Evolutionary conservation across 305 asterid genomes (phyloP).

Genomic region (Rubia tinctorum): DNA sequence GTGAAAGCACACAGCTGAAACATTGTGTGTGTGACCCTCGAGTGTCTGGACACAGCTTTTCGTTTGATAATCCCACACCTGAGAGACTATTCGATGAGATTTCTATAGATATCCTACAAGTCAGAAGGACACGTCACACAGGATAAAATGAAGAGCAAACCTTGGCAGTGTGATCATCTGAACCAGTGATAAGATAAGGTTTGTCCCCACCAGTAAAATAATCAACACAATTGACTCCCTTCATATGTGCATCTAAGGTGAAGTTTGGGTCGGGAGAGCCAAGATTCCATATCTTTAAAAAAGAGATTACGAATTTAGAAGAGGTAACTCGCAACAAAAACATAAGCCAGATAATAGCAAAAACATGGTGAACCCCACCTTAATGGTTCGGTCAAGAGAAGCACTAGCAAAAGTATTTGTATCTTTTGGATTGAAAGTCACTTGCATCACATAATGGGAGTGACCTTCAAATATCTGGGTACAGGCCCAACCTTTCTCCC

Average conservation of each 20-base stretch:
- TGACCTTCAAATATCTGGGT: conserved; percentile 99
- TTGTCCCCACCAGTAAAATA: conserved; percentile 98
- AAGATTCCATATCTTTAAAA: conserved; percentile 86
- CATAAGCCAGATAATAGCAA: background rate
- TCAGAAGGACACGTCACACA: conserved; percentile 12
- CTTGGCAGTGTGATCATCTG: conserved; percentile 99
- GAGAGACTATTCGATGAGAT: conserved; percentile 22
- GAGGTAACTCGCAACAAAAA: background rate
- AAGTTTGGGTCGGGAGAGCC: conserved; percentile 99
- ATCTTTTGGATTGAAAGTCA: conserved; percentile 95
- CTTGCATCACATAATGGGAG: conserved; percentile 99
- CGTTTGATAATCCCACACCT: conserved; percentile 99
- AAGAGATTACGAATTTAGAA: conserved; percentile 14
- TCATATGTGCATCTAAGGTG: conserved; percentile 92
- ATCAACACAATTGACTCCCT: conserved; percentile 98
- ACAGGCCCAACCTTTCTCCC: conserved; percentile 99
- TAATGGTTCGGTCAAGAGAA: conserved; percentile 94
- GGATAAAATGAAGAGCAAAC: conserved; percentile 36
- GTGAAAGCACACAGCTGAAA: conserved; percentile 97
- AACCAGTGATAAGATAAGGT: conserved; percentile 90
- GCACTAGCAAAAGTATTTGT: conserved; percentile 99
- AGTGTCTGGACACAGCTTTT: conserved; percentile 97
- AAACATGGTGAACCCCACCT: conserved; percentile 44
- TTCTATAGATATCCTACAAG: conserved; percentile 14
- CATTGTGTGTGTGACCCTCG: conserved; percentile 98